These are phyloP conservation scores for Alternaria novae-zelandiae DNA, from an alignment of 2,329 filamentous ascomycete genomes.

Conservation along the genomic window DNA sequence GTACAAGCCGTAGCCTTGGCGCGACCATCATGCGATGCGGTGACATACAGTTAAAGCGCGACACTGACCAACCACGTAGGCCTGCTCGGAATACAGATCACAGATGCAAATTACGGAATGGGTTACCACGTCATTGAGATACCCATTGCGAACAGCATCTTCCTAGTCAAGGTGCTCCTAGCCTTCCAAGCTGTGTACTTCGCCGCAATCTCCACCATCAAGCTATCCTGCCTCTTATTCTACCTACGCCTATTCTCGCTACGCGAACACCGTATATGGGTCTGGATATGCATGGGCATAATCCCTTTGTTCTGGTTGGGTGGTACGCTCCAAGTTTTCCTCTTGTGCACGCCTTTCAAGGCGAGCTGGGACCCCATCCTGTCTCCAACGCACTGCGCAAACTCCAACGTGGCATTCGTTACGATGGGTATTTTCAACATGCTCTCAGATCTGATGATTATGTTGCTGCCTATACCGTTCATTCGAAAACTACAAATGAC, in stretches of 20 bases:
- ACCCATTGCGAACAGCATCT: neutral
- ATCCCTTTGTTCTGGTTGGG: neutral
- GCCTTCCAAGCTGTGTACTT: neutral
- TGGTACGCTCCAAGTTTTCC: neutral
- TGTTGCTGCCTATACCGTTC: neutral
- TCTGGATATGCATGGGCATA: neutral
- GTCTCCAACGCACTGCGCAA: no score
- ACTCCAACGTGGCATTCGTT: no score
- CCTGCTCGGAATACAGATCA: neutral
- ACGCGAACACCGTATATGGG: neutral
- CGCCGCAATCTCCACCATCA: neutral
- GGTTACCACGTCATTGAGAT: neutral
- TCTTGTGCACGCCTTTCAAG: neutral
- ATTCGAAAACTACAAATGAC: neutral
- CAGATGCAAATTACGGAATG: neutral
- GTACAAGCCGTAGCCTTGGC: neutral
- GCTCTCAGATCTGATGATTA: neutral
- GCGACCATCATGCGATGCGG: neutral
- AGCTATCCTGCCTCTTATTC: neutral
- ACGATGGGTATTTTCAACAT: neutral
- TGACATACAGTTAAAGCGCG: neutral
- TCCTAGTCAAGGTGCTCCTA: neutral
- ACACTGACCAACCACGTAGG: neutral
- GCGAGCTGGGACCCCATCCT: neutral
- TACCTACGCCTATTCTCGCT: neutral